Percentiles rank a stretch among this genome's conserved stretches.
These are phyloP conservation scores for Furcasterigmium sp. DNA, from an alignment of 2,329 filamentous ascomycete genomes.

Conservation along the genomic window DNA sequence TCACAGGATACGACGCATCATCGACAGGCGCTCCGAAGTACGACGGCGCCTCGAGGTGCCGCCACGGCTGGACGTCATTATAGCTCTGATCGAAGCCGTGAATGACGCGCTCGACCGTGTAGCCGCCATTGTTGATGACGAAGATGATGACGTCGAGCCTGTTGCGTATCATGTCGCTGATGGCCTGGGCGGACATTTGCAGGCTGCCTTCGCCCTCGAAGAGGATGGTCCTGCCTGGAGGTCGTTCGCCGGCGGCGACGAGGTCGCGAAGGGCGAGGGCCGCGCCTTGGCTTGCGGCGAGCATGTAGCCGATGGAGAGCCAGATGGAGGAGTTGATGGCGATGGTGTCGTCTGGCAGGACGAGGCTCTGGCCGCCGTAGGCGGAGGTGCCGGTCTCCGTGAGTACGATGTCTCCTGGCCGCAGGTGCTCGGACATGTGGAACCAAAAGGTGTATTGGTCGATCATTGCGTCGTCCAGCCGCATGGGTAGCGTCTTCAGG, in stretches of 20 bases:
- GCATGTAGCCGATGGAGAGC: constrained; percentile 57
- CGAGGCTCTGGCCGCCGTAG: constrained; percentile 46
- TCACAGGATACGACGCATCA: background rate
- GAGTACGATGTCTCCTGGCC: constrained; percentile 48
- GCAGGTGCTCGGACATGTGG: constrained; percentile 19
- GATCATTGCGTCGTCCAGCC: constrained; percentile 25
- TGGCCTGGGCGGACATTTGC: constrained; percentile 61
- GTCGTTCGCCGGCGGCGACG: constrained; percentile 5
- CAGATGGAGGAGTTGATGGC: constrained; percentile 49
- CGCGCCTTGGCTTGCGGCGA: constrained; percentile 51
- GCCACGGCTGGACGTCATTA: constrained; percentile 1
- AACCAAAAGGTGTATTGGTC: constrained; percentile 45
- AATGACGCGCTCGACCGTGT: constrained; percentile 1
- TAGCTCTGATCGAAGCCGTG: background rate
- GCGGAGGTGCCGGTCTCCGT: constrained; percentile 53
- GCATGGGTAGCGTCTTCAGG: constrained; percentile 10
- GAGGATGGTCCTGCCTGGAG: constrained; percentile 36
- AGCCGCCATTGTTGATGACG: background rate
- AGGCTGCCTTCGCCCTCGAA: constrained; percentile 61
- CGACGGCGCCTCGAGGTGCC: background rate
- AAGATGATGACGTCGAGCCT: constrained; percentile 32
- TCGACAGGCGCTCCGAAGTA: background rate
- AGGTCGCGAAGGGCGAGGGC: constrained; percentile 48
- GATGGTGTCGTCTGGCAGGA: constrained; percentile 40
- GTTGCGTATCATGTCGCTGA: constrained; percentile 57